Evolutionary conservation across 2,329 filamentous ascomycete species (phyloP), one percentile per base, ranked within the genome.

Genomic region (Pseudogymnoascus sp.): DNA sequence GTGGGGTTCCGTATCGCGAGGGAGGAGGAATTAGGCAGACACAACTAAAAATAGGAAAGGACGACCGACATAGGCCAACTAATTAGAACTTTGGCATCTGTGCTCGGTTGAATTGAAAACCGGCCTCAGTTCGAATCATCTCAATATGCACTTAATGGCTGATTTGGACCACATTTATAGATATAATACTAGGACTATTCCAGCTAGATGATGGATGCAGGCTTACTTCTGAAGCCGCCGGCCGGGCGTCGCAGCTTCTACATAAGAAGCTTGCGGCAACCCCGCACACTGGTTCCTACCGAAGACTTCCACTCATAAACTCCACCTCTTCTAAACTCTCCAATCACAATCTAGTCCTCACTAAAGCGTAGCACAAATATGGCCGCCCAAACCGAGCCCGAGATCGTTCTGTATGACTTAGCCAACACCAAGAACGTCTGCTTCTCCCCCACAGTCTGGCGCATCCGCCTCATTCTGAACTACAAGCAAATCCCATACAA

Each of bases 391-490:
- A 61, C 62, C 56, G 66, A 75, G 37, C 70, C 72, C 29, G 71
- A 77, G 59, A 74, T 78, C 62, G 65, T 77, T 63, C 62, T 78
- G 21, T 78, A 77, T 64, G 76, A 78, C 67, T 69, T 78, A 62
- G 76, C 75, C 62, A 74, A 72, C 67, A 75, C 69, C 64, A 75
- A 77, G 66, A 70, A 72, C 61, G 67, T 74, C 64, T 77, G 76
- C 68, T 77, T 78, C 69, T 78, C 76, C 42, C 76, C 76, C 3
- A 67, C 67, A 38, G 75, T 76, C 63, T 78, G 76, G 76, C 74
- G 75, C 60, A 77, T 77, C 66, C 76, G 77, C 62, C 68, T 79
- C 19, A 73, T 78, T 70, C 75, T 79, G 16, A 78, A 78, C 66
- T 78, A 77, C 61, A 78, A 78, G 68, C 59, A 70, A 1, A 73